Base-by-base conservation (phyloP, 1,284 basidiomycete genomes). In the Schizophyllum amplum region DNA sequence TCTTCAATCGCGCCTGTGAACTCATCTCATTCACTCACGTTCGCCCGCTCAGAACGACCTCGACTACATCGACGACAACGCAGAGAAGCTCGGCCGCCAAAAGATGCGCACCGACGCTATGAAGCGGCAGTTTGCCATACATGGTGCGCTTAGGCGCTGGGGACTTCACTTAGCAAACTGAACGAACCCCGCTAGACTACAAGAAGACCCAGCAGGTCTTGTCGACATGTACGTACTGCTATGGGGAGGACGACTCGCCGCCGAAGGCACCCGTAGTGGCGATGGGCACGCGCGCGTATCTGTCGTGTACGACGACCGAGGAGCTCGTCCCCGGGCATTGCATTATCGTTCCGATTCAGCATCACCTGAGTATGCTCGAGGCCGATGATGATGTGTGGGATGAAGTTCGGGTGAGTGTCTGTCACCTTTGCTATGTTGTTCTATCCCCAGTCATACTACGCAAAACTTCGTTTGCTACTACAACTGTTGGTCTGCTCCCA, bases 331-430 rank as follows among this genome's bases (percentile, higher is more conserved):
- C 84, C 0, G 93, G 93, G 0, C 97, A 99, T 67, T 94, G 93
- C 67, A 76, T 94, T 27, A 98, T 99, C 63, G 94, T 98, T 1
- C 97, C 97, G 0, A 90, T 98, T 50, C 91, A 96, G 63, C 97
- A 99, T 70, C 87, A 94, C 68, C 71, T 99, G 47, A 89, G 84
- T 56, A 89, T 87, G 75, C 77, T 99, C 1, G 97, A 99, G 70
- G 90, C 87, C 22, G 97, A 99, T 64, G 95, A 98, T 62, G 96
- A 99, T 66, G 90, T 95, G 46, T 99, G 97, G 97, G 94, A 97
- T 60, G 94, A 98, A 80, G 84, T 94, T 58, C 81, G 81, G 71
- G 94, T 95, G 67, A 57, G 88, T 75, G 27, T 33, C 27, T 24
- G 11, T 9, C 26, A 33, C 21, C 15, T 46, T 42, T 49, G 48